Evolutionary conservation across 2,329 filamentous ascomycete species (phyloP).

Genomic region (Lizonia empirigonia): DNA sequence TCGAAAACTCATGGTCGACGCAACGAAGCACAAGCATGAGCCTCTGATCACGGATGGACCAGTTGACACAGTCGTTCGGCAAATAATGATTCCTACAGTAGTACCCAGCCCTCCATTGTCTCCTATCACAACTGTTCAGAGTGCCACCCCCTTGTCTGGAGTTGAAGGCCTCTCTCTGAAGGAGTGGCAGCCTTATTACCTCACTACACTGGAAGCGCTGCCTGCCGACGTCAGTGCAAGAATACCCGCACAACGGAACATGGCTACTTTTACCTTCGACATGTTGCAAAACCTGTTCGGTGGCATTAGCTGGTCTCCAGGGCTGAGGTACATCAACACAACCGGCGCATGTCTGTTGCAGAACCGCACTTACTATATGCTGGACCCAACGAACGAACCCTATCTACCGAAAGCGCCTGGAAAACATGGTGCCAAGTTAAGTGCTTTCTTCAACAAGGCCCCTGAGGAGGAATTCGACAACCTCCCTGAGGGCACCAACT

Average conservation of each 20-base stretch:
- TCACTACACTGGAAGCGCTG: slow-evolving; percentile 40
- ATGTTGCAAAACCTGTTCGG: slow-evolving; percentile 48
- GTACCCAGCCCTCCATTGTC: slow-evolving; percentile 20
- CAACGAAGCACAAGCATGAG: slow-evolving; percentile 8
- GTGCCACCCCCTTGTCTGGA: slow-evolving; percentile 1
- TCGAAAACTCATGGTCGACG: not conserved
- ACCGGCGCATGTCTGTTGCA: slow-evolving; percentile 34
- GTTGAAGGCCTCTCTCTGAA: slow-evolving; percentile 19
- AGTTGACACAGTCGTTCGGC: slow-evolving; percentile 19
- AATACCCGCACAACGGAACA: slow-evolving; percentile 32
- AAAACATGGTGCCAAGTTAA: slow-evolving; percentile 54
- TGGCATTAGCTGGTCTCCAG: slow-evolving; percentile 49
- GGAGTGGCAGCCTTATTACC: slow-evolving; percentile 47
- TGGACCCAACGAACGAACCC: slow-evolving; percentile 49
- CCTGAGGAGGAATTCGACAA: slow-evolving; percentile 37
- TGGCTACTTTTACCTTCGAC: slow-evolving; percentile 46
- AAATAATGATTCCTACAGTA: slow-evolving; percentile 7
- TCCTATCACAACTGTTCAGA: slow-evolving; percentile 11
- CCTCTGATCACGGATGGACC: slow-evolving; percentile 29
- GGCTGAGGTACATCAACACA: slow-evolving; percentile 46
- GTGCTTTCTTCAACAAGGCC: slow-evolving; percentile 52
- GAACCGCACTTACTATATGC: slow-evolving; percentile 50
- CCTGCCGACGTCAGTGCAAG: slow-evolving; percentile 2
- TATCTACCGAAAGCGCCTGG: slow-evolving; percentile 51
- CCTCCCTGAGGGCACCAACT: slow-evolving; percentile 25